Percentiles rank a stretch among this genome's conserved stretches.
These are phyloP conservation scores for Hyaloperonospora arabidopsidis DNA, from an alignment of 352 stramenopile species.

Conservation along the genomic window DNA sequence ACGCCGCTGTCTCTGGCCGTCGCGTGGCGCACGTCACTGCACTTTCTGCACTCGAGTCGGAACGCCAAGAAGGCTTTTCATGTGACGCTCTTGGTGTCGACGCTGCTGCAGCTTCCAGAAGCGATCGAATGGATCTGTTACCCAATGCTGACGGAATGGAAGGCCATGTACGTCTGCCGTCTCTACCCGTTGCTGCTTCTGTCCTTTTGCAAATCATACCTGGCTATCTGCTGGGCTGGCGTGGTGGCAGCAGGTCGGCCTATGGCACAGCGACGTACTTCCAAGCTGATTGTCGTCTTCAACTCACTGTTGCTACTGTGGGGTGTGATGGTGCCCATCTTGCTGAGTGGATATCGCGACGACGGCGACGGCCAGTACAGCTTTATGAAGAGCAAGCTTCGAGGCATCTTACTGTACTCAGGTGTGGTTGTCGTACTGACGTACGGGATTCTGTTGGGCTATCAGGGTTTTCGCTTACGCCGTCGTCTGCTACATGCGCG, in stretches of 20 bases:
- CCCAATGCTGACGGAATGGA: slow-evolving; percentile 54
- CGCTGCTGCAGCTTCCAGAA: slow-evolving; percentile 59
- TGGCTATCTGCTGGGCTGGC: slow-evolving; percentile 72
- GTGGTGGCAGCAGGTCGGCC: slow-evolving; percentile 71
- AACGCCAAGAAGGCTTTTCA: slow-evolving; percentile 66
- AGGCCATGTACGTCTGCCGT: slow-evolving; percentile 54
- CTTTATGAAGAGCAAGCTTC: slow-evolving; percentile 52
- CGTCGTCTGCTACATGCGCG: slow-evolving; percentile 61
- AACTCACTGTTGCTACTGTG: slow-evolving; percentile 49
- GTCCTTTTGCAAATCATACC: slow-evolving; percentile 72
- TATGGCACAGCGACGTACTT: slow-evolving; percentile 45
- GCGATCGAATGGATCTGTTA: slow-evolving; percentile 51
- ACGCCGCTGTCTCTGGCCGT: slow-evolving; percentile 45
- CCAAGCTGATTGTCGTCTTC: slow-evolving; percentile 45
- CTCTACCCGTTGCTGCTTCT: slow-evolving; percentile 65
- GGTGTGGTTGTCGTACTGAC: slow-evolving; percentile 50
- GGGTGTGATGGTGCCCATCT: slow-evolving; percentile 46
- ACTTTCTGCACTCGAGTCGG: slow-evolving; percentile 48
- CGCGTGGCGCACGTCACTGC: slow-evolving; percentile 52
- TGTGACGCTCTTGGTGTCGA: slow-evolving; percentile 52
- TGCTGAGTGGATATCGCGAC: slow-evolving; percentile 43
- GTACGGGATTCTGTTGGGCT: slow-evolving; percentile 60
- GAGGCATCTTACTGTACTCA: slow-evolving; percentile 48
- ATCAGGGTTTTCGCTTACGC: slow-evolving; percentile 67
- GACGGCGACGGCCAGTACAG: slow-evolving; percentile 52